These are phyloP conservation scores for Brassica juncea DNA, from an alignment of 345 rosid species.

Conservation along the genomic window DNA sequence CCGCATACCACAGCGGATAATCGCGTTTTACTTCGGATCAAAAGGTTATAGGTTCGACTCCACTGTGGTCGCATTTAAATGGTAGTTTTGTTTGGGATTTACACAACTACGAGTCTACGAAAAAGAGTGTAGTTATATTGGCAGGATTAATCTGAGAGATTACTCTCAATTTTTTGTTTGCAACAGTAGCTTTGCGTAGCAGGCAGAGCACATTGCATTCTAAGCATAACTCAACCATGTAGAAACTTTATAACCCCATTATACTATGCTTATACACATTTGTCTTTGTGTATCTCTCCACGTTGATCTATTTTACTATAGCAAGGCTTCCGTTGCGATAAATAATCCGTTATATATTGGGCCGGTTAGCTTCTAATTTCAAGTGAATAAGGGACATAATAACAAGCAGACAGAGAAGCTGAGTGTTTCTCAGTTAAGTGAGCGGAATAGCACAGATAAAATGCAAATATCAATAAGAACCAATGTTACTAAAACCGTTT, in stretches of 20 bases:
- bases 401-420: background rate
- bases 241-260: background rate
- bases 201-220: background rate
- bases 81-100: slow-evolving; percentile 21
- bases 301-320: background rate
- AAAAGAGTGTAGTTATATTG: background rate
- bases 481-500: slow-evolving; percentile 9
- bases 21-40: slow-evolving; percentile 98
- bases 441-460: background rate
- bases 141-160: too few relatives aligned
- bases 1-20: slow-evolving; percentile 97
- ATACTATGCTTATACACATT: background rate
- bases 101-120: too few relatives aligned
- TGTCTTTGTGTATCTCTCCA: background rate
- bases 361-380: background rate
- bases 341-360: background rate
- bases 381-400: background rate
- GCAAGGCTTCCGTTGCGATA: background rate
- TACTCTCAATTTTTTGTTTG: background rate
- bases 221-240: background rate
- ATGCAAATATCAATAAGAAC: background rate
- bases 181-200: background rate
- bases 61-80: slow-evolving; percentile 63
- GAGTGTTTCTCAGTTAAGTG: background rate
- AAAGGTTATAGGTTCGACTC: slow-evolving; percentile 86